These are phyloP conservation scores for Herpetomonas muscarum DNA, from an alignment of 208 protist genomes.

Conservation along the genomic window DNA sequence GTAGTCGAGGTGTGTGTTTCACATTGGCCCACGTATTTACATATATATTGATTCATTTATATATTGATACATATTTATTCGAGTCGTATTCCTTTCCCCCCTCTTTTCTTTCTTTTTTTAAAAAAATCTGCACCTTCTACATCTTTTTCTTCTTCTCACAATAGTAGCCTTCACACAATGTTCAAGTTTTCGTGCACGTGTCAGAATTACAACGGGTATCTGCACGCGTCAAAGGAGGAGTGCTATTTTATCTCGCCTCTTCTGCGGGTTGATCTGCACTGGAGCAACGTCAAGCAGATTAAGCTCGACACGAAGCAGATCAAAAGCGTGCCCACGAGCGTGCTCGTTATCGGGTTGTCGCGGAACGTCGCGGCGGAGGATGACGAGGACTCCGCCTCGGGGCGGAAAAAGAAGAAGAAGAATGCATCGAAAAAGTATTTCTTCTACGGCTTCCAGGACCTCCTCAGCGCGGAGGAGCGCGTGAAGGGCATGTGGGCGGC, in stretches of 20 bases:
- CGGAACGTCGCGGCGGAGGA: conserved; percentile 14
- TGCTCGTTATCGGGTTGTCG: conserved; percentile 55
- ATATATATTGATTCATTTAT: background rate
- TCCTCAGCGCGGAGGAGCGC: conserved; percentile 54
- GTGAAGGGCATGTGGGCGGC: conserved; percentile 36
- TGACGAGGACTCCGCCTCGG: conserved; percentile 11
- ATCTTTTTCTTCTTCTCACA: too few species aligned
- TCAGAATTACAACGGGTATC: conserved; percentile 57
- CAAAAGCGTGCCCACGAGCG: conserved; percentile 61
- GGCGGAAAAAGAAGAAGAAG: conserved; percentile 12
- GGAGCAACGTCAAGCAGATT: conserved; percentile 60
- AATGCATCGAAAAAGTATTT: conserved; percentile 39
- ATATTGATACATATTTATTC: conserved; percentile 2
- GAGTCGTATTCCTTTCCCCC: background rate
- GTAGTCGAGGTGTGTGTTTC: background rate
- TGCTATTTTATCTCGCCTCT: conserved; percentile 56
- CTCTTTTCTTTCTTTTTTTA: background rate
- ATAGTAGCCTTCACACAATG: too few species aligned
- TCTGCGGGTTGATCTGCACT: conserved; percentile 53
- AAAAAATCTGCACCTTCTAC: too few species aligned
- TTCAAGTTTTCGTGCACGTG: conserved; percentile 60
- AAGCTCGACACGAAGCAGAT: conserved; percentile 66
- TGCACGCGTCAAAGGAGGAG: conserved; percentile 37
- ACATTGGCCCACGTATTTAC: background rate
- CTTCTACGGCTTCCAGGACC: conserved; percentile 79